phyloP scores from a whole-genome alignment of 2,329 filamentous ascomycete genomes.

The Alternaria solani region DNA sequence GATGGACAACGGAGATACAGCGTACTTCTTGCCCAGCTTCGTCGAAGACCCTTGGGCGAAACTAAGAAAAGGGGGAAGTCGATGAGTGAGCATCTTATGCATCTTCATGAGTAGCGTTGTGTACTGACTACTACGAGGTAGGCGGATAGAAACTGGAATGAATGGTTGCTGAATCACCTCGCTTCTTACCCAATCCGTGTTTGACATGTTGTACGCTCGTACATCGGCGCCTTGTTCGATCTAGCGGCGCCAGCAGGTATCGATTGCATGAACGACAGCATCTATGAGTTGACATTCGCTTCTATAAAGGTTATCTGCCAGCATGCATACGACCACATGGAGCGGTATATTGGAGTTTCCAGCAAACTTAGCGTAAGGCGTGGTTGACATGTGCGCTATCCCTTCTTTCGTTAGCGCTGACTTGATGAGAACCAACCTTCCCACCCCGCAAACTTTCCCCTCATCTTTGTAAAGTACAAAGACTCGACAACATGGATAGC shows the following conservation, averaged over 20 bases:
- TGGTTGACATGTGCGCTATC: constrained; percentile 17
- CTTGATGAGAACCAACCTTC: neutral
- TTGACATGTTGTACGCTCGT: too few relatives aligned
- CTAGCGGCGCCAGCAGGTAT: too few relatives aligned
- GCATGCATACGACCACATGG: neutral
- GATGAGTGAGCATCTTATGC: neutral
- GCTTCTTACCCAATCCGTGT: too few relatives aligned
- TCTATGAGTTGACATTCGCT: neutral
- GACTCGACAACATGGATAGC: constrained; percentile 1
- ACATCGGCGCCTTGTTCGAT: too few relatives aligned
- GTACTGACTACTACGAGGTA: neutral
- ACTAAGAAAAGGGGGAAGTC: constrained; percentile 4
- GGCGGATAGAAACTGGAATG: too few relatives aligned
- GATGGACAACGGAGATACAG: constrained; percentile 66
- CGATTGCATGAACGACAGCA: neutral
- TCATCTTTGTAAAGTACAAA: neutral
- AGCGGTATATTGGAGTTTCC: neutral
- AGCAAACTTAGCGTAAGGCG: constrained; percentile 9
- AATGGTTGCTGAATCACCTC: too few relatives aligned
- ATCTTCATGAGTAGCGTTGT: neutral
- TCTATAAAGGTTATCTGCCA: neutral
- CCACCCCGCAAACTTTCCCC: constrained; percentile 3
- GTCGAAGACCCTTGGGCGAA: constrained; percentile 75
- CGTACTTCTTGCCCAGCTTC: constrained; percentile 73
- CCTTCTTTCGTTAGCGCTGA: constrained; percentile 12